phyloP scores from a whole-genome alignment of 345 rosid species.

The Melastoma malabathricum region DNA sequence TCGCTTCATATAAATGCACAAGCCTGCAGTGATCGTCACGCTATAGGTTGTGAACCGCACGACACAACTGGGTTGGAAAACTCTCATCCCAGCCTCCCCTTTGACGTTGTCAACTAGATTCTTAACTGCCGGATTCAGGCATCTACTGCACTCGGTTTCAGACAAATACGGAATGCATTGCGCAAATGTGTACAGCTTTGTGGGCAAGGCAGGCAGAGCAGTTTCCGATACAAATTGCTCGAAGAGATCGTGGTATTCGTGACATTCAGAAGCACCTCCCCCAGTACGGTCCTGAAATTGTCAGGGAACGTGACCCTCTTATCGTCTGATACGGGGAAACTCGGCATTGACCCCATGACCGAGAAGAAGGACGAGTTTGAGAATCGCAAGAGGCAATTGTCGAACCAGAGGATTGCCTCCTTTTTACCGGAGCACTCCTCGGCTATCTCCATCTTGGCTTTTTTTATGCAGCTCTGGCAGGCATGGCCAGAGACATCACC shows the following conservation, averaged over 20 bases:
- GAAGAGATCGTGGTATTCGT: not conserved
- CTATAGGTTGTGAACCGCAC: not conserved
- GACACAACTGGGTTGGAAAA: slow-evolving; percentile 11
- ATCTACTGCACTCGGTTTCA: not conserved
- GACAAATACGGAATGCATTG: slow-evolving; percentile 17
- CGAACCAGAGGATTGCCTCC: no score
- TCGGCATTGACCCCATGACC: not conserved
- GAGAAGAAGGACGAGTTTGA: slow-evolving; percentile 10
- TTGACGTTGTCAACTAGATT: not conserved
- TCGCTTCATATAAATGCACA: no score
- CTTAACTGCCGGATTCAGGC: not conserved
- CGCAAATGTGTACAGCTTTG: slow-evolving; percentile 4
- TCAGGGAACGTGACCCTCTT: not conserved
- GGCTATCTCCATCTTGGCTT: no score
- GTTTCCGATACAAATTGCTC: not conserved
- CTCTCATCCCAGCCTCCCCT: slow-evolving; percentile 3
- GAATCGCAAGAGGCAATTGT: slow-evolving; percentile 11
- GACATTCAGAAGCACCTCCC: not conserved
- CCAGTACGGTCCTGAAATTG: not conserved
- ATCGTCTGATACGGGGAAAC: not conserved
- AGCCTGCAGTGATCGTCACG: no score
- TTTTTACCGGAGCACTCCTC: no score
- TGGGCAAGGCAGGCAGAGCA: no score
- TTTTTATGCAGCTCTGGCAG: no score
- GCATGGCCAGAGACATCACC: no score